Evolutionary conservation across 1,284 basidiomycete species (phyloP), one percentile per base, ranked within the genome.

Genomic region (Tylopilus orsonianus): DNA sequence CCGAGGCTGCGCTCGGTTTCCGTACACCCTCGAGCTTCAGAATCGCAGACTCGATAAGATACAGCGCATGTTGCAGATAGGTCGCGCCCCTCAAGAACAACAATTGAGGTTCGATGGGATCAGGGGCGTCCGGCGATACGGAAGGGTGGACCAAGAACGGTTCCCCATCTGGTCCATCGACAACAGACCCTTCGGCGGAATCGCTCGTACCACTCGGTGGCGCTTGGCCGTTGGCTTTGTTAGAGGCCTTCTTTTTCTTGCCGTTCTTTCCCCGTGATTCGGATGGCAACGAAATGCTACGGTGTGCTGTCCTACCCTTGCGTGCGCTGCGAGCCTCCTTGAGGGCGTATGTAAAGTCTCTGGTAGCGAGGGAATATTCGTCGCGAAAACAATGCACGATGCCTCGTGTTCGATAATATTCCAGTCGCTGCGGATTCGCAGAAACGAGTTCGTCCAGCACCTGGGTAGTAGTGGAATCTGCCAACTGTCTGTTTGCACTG

Each of bases 341-440:
- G 50, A 92, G 74, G 2, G 84, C 87, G 55, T 81, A 68, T 0
- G 89, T 90, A 52, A 90, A 91, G 61, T 91, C 87, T 59, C 80
- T 84, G 18, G 77, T 78, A 1, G 89, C 90, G 27, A 78, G 71
- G 2, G 71, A 52, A 58, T 83, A 92, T 62, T 92, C 88, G 54
- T 92, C 89, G 44, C 87, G 80, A 72, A 92, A 92, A 60, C 83
- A 87, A 55, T 87, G 86, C 6, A 92, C 87, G 51, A 91, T 86
- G 10, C 88, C 90, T 24, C 88, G 81, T 0, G 89, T 91, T 36
- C 89, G 81, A 61, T 80, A 87, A 63, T 85, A 90, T 66, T 91
- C 87, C 20, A 91, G 77, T 18, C 79, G 77, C 48, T 90, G 81
- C 0, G 90, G 90, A 53, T 84, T 70, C 8, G 72, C 68, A 2